Evolutionary conservation across 495 filamentous ascomycete species (phyloP), one percentile per base, ranked within the genome.

Genomic region (Baudoinia panamericana): DNA sequence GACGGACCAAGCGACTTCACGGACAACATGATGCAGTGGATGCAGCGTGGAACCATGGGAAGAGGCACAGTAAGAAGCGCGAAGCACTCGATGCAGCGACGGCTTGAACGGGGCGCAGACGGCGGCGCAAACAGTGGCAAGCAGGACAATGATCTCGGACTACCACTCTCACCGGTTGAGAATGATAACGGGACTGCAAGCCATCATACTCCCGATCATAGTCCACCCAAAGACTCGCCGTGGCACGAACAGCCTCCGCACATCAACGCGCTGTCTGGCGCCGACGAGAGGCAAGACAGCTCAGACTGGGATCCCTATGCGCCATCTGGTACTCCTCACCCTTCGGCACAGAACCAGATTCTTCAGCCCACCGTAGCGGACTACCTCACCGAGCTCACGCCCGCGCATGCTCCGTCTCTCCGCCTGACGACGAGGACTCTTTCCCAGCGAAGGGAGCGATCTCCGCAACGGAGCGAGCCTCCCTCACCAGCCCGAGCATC

Each of bases 1-100:
- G 59, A 57, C 28, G 59, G 59, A 20, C 59, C 59, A 6, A 55
- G 54, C 39, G 59, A 62, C 44, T 62, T 62, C 39, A 62, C 59
- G 9, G 39, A 48, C 41, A 60, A 62, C 40, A 56, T 62, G 53
- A 54, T 45, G 7, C 45, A 41, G 28, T 62, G 55, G 55, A 60
- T 62, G 57, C 40, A 41, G 15, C 38, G 48, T n/a, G 48, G 39
- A 10, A 43, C 38, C 18, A 7, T 36, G 29, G 37, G 19, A 7
- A 48, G 36, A 16, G 39, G 44, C 33, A 43, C 48, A 5, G 18
- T 30, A 17, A 27, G 29, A 29, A 41, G 43, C 16, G 31, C 31
- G 15, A 7, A 16, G 13, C 32, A 13, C n/a, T 30, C 23, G 0
- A 9, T 45, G 35, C 16, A 18, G 1, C 35, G 27, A 17, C 19